These are phyloP conservation scores for Plasmodium adleri DNA, from an alignment of 169 alveolate species.

Conservation along the genomic window DNA sequence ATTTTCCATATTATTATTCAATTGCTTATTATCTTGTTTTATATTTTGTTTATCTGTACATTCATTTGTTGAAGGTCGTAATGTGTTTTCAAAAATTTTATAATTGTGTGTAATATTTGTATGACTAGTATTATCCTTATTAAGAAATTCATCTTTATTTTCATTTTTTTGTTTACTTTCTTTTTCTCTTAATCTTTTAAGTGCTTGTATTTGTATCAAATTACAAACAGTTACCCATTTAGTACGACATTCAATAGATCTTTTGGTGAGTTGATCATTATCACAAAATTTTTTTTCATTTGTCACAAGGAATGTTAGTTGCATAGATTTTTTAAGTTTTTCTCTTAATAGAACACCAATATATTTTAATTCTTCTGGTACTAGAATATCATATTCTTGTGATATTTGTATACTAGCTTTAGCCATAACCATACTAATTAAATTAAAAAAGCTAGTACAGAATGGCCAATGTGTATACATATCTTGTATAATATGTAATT, in stretches of 20 bases:
- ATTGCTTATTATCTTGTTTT: not conserved
- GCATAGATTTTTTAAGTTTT: slow-evolving; percentile 68
- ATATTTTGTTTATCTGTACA: not conserved
- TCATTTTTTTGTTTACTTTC: not conserved
- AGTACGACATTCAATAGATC: slow-evolving; percentile 78
- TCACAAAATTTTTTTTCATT: slow-evolving; percentile 82
- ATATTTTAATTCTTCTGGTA: slow-evolving; percentile 61
- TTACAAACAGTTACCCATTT: slow-evolving; percentile 79
- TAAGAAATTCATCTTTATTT: not conserved
- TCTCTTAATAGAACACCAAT: slow-evolving; percentile 75
- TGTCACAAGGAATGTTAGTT: slow-evolving; percentile 78
- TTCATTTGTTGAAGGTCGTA: not conserved
- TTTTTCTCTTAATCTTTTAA: slow-evolving; percentile 62
- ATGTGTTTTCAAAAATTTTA: not conserved
- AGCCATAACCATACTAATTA: slow-evolving; percentile 87
- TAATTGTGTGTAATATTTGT: not conserved
- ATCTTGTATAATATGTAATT: slow-evolving; percentile 78
- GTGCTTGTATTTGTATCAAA: slow-evolving; percentile 80
- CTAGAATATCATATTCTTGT: slow-evolving; percentile 83
- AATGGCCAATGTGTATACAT: slow-evolving; percentile 89
- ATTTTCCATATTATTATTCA: not conserved
- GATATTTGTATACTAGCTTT: slow-evolving; percentile 82
- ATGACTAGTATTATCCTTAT: not conserved
- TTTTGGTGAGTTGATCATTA: slow-evolving; percentile 78
- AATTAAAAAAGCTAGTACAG: slow-evolving; percentile 86